Evolutionary conservation across 139 green algal species (phyloP).

Genomic region (Picochlorum sp.): DNA sequence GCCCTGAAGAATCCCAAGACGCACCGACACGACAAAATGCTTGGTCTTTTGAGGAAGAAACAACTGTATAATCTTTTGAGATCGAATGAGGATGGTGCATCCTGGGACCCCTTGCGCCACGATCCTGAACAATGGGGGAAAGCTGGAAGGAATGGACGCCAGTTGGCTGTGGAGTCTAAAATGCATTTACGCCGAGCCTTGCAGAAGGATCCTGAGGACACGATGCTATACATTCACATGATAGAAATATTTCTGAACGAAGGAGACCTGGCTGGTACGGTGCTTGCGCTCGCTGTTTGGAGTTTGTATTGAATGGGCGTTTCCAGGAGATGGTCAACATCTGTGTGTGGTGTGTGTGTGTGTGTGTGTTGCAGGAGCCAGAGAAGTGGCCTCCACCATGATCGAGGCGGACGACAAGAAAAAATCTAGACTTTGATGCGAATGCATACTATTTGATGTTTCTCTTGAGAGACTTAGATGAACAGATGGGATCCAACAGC

Average conservation of each 20-base stretch:
- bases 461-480: neutral
- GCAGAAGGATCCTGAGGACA: neutral
- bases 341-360: neutral
- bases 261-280: neutral
- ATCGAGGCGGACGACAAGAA: neutral
- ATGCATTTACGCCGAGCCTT: neutral
- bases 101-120: neutral
- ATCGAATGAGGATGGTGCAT: neutral
- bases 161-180: neutral
- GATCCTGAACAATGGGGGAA: neutral
- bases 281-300: neutral
- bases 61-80: neutral
- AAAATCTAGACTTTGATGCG: neutral
- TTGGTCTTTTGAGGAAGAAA: neutral
- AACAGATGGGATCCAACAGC: no score
- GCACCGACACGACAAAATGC: neutral
- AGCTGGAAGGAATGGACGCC: neutral
- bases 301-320: neutral
- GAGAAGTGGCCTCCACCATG: neutral
- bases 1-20: neutral
- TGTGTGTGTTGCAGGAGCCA: neutral
- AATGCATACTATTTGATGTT: neutral
- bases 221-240: neutral
- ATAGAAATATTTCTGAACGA: slow-evolving; percentile 2
- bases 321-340: neutral